A percentile compares a stretch with the other conserved stretches of the same genome.
Conservation (phyloP, 1,284 basidiomycete genomes). For the Takashimella tepidaria region DNA sequence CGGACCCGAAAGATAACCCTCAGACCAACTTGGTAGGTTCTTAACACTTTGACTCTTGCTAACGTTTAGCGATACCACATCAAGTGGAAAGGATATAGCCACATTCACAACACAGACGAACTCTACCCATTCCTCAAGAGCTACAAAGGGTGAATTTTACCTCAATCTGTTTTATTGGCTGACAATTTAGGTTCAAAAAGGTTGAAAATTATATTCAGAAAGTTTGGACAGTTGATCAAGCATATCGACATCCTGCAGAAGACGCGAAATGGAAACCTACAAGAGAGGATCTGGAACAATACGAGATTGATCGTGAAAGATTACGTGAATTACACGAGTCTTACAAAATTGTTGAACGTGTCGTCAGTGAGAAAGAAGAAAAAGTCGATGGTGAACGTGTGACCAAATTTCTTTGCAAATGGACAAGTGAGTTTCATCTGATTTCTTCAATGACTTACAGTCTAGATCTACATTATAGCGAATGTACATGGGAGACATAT, state of each 20-base stretch:
- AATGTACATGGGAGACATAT: constrained; percentile 87
- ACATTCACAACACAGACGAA: constrained; percentile 95
- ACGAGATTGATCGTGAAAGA: constrained; percentile 83
- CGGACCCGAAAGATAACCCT: constrained; percentile 73
- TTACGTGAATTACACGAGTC: constrained; percentile 84
- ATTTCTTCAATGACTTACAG: constrained; percentile 2
- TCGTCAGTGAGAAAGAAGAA: constrained; percentile 74
- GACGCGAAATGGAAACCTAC: constrained; percentile 60
- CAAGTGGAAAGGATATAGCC: constrained; percentile 93
- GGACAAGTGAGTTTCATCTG: constrained; percentile 55
- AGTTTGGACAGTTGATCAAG: constrained; percentile 62
- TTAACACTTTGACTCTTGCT: not conserved
- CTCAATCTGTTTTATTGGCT: too few species aligned
- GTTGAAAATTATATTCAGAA: constrained; percentile 99
- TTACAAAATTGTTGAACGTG: constrained; percentile 86
- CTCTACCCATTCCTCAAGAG: constrained; percentile 77
- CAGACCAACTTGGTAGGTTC: constrained; percentile 74
- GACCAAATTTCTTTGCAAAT: constrained; percentile 94
- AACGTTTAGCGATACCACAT: constrained; percentile 76
- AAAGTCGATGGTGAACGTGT: constrained; percentile 53
- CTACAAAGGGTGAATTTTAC: constrained; percentile 57
- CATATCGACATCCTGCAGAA: constrained; percentile 53
- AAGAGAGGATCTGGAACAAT: constrained; percentile 83
- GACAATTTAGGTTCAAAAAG: constrained; percentile 69
- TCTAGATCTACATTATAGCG: constrained; percentile 77